phyloP scores from a whole-genome alignment of 306 rosid species.

The Morella rubra region DNA sequence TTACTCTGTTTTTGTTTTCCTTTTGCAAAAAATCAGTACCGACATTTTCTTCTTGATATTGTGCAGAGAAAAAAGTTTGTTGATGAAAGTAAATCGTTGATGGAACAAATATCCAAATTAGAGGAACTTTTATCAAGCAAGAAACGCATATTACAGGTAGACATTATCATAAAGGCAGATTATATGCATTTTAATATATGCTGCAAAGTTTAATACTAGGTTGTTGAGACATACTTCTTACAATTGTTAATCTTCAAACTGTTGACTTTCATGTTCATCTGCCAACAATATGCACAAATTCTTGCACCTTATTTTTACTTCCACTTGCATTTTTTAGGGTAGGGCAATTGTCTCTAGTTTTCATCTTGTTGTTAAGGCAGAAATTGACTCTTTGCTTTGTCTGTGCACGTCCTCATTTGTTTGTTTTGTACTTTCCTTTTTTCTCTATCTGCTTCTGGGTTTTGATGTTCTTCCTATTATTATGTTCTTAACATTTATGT shows the following conservation, averaged over 20 bases:
- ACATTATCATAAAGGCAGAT: background rate
- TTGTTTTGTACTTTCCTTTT: too few relatives aligned
- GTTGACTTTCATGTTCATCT: background rate
- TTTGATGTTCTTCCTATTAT: background rate
- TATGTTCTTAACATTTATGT: background rate
- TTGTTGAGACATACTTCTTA: background rate
- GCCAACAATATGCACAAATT: background rate
- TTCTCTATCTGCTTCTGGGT: background rate
- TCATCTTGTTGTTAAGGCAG: background rate
- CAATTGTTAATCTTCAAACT: too few relatives aligned
- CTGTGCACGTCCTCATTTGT: background rate
- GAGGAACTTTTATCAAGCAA: constrained; percentile 82
- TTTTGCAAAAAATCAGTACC: background rate
- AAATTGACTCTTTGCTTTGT: background rate
- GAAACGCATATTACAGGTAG: constrained; percentile 83
- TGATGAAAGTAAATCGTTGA: constrained; percentile 73
- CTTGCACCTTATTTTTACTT: background rate
- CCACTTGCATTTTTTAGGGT: background rate
- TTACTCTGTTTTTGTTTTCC: background rate
- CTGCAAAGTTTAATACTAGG: background rate
- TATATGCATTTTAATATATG: background rate
- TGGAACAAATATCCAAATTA: constrained; percentile 68
- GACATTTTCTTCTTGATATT: constrained; percentile 25
- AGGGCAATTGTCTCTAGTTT: too few relatives aligned
- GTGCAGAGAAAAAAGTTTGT: constrained; percentile 70